Evolutionary conservation across 176 grass and related monocot genomes (phyloP).

Genomic region (Musa itinerans): DNA sequence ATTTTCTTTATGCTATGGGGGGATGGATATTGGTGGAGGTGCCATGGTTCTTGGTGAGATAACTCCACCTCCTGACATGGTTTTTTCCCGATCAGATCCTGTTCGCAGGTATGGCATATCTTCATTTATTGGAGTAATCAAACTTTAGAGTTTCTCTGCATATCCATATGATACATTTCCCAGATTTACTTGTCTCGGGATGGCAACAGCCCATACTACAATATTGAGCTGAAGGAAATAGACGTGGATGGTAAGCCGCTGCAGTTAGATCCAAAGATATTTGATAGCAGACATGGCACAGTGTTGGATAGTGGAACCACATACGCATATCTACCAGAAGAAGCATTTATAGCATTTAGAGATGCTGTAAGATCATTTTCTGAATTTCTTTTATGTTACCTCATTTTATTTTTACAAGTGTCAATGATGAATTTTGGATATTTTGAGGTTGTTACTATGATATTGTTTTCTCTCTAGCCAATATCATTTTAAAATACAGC

Average conservation of each 20-base stretch:
- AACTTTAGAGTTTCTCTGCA: slow-evolving; percentile 16
- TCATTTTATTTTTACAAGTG: neutral
- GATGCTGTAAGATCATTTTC: slow-evolving; percentile 56
- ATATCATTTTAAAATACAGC: too few species aligned
- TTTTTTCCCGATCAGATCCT: slow-evolving; percentile 5
- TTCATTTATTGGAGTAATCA: neutral
- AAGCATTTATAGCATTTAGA: slow-evolving; percentile 88
- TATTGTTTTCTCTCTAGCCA: too few species aligned
- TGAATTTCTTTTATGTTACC: slow-evolving; percentile 11
- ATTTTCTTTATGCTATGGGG: slow-evolving; percentile 18
- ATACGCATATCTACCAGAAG: slow-evolving; percentile 90
- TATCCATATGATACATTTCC: slow-evolving; percentile 36
- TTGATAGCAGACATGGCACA: slow-evolving; percentile 66
- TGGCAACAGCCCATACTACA: slow-evolving; percentile 95
- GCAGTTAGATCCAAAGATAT: slow-evolving; percentile 60
- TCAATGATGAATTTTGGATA: neutral
- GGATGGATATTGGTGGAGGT: slow-evolving; percentile 19
- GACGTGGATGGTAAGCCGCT: slow-evolving; percentile 72
- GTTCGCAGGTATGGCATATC: slow-evolving; percentile 12
- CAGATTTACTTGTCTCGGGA: slow-evolving; percentile 41
- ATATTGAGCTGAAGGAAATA: slow-evolving; percentile 94
- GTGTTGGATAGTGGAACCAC: slow-evolving; percentile 97
- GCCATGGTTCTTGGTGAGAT: slow-evolving; percentile 15
- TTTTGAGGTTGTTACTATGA: neutral
- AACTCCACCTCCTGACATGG: slow-evolving; percentile 14